phyloP scores from a whole-genome alignment of 2,329 filamentous ascomycete species.

The Ceratocystis destructans region DNA sequence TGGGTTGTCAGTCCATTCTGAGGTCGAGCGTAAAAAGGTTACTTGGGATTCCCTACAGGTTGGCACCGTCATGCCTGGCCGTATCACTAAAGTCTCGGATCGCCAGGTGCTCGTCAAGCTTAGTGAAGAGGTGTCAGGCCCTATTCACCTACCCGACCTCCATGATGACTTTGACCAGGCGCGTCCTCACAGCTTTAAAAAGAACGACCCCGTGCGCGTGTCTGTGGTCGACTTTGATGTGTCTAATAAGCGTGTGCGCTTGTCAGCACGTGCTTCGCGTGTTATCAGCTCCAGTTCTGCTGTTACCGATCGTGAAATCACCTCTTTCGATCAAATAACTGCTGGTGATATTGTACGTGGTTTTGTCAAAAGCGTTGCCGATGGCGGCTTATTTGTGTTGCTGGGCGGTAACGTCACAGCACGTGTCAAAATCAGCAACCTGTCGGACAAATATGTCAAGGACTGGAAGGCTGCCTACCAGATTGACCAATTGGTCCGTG shows the following conservation, averaged over 20 bases:
- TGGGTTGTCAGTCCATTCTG: slow-evolving; percentile 48
- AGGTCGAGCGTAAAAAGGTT: slow-evolving; percentile 31
- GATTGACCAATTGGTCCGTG: slow-evolving; percentile 79
- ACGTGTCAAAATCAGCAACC: slow-evolving; percentile 71
- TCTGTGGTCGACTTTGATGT: slow-evolving; percentile 68
- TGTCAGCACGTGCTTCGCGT: slow-evolving; percentile 76
- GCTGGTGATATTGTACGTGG: slow-evolving; percentile 72
- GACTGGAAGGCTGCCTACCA: slow-evolving; percentile 89
- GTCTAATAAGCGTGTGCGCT: slow-evolving; percentile 67
- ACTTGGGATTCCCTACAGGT: slow-evolving; percentile 58
- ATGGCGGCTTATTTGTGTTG: slow-evolving; percentile 77
- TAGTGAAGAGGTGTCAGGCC: slow-evolving; percentile 63
- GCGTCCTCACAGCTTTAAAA: slow-evolving; percentile 59
- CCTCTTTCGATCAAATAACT: slow-evolving; percentile 53
- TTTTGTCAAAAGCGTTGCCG: slow-evolving; percentile 79
- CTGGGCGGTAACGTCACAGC: slow-evolving; percentile 70
- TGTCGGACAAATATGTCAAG: slow-evolving; percentile 84
- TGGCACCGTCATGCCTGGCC: slow-evolving; percentile 69
- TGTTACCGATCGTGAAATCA: slow-evolving; percentile 70
- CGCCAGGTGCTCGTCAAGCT: slow-evolving; percentile 75
- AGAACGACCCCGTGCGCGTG: slow-evolving; percentile 79
- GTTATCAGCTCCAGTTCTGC: slow-evolving; percentile 63
- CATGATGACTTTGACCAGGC: slow-evolving; percentile 74
- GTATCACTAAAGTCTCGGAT: slow-evolving; percentile 75
- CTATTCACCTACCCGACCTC: slow-evolving; percentile 70